These are phyloP conservation scores for Serendipita sp. DNA, from an alignment of 1,284 basidiomycete genomes.

Conservation along the genomic window DNA sequence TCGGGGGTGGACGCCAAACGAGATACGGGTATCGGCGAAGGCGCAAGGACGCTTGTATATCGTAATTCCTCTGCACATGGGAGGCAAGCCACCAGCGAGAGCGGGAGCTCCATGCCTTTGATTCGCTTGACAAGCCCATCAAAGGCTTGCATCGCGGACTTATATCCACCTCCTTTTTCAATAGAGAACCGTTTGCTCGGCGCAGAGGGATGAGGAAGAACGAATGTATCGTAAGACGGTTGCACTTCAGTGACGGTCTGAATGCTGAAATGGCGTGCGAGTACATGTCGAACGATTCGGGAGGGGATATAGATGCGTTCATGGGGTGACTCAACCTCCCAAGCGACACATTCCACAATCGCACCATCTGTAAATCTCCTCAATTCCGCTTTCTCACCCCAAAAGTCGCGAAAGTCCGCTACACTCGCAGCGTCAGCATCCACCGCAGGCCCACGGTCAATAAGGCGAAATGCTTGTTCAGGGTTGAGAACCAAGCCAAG, in stretches of 20 bases:
- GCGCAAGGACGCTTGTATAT: slow-evolving; percentile 67
- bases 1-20: slow-evolving; percentile 26
- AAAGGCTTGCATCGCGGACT: slow-evolving; percentile 65
- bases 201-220: slow-evolving; percentile 27
- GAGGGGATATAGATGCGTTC: slow-evolving; percentile 70
- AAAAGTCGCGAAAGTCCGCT: slow-evolving; percentile 66
- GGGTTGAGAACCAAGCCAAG: slow-evolving; percentile 67
- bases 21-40: slow-evolving; percentile 49
- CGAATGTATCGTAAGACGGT: neutral
- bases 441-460: slow-evolving; percentile 77
- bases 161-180: slow-evolving; percentile 47
- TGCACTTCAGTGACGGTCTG: slow-evolving; percentile 32
- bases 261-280: slow-evolving; percentile 63
- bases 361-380: slow-evolving; percentile 95
- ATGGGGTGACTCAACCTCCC: slow-evolving; percentile 40
- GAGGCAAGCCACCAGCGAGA: slow-evolving; percentile 64
- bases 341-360: slow-evolving; percentile 88
- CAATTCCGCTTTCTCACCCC: slow-evolving; percentile 86
- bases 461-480: slow-evolving; percentile 60
- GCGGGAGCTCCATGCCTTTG: slow-evolving; percentile 70
- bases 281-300: slow-evolving; percentile 60
- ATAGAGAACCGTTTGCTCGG: slow-evolving; percentile 27
- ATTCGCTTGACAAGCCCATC: slow-evolving; percentile 67
- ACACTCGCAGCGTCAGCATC: slow-evolving; percentile 33
- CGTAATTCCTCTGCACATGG: slow-evolving; percentile 65